A percentile compares a stretch with the other conserved stretches of the same genome.
Evolutionary conservation across 2,329 filamentous ascomycete genomes (phyloP).

Genomic region (Fusarium anguioides): DNA sequence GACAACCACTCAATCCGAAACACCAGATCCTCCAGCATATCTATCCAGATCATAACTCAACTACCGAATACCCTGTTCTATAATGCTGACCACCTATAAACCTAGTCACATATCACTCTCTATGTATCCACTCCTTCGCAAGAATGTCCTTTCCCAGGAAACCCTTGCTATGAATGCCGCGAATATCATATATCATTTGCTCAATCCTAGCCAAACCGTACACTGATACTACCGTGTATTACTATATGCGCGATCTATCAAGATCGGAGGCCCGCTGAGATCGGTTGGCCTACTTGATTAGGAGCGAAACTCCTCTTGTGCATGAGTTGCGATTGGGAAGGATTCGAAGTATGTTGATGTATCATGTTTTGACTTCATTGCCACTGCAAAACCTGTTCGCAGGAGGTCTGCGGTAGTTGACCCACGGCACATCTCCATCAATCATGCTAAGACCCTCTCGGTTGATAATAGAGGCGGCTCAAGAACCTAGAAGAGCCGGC

Average conservation of each 20-base stretch:
- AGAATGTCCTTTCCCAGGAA: constrained; percentile 12
- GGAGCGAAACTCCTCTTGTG: not conserved
- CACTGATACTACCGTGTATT: constrained; percentile 1
- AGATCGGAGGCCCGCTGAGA: constrained; percentile 6
- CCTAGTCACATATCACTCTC: not conserved
- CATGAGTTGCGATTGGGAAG: not conserved
- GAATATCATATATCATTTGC: constrained; percentile 29
- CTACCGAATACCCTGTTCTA: not conserved
- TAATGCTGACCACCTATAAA: not conserved
- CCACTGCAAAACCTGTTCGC: not conserved
- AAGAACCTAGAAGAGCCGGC: not conserved
- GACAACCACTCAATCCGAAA: not conserved
- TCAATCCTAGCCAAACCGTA: constrained; percentile 6
- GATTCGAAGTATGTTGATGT: not conserved
- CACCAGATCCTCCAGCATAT: not conserved
- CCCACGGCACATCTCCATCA: not conserved
- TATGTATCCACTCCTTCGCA: constrained; percentile 1
- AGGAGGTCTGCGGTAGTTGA: not conserved
- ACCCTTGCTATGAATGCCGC: constrained; percentile 10
- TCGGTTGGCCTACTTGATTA: not conserved
- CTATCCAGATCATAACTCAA: constrained; percentile 2
- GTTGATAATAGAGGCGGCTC: not conserved
- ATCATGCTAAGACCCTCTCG: not conserved
- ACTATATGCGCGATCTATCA: constrained; percentile 3
- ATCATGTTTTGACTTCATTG: not conserved